These are phyloP conservation scores for Cyberlindnera xishuangbannaensis DNA, from an alignment of 805 yeast genomes.

Conservation along the genomic window DNA sequence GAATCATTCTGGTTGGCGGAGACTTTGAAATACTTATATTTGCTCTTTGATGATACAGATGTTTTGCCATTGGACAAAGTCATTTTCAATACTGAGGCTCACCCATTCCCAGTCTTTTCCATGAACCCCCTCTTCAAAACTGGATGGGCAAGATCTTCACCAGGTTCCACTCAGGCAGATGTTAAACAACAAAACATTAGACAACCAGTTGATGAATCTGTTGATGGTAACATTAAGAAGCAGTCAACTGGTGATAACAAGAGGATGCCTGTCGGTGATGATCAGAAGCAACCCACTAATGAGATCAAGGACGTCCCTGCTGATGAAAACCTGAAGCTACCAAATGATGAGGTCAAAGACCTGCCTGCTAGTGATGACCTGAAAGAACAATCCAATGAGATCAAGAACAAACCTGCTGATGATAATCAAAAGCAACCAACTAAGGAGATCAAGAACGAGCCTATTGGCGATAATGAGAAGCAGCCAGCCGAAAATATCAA, in stretches of 20 bases:
- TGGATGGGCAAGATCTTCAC: conserved; percentile 46
- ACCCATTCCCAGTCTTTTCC: conserved; percentile 76
- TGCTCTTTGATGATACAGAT: conserved; percentile 64
- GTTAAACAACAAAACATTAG: conserved; percentile 22
- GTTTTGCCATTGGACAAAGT: conserved; percentile 60
- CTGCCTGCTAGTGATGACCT: too few species aligned
- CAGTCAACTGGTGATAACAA: too few species aligned
- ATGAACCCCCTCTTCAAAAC: conserved; percentile 47
- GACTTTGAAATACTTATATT: conserved; percentile 79
- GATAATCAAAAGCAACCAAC: too few species aligned
- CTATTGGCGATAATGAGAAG: too few species aligned
- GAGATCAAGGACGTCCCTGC: background rate
- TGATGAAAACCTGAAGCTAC: conserved; percentile 1
- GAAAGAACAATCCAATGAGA: too few species aligned
- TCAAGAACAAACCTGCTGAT: too few species aligned
- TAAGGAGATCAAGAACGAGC: too few species aligned
- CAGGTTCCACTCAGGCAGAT: conserved; percentile 2
- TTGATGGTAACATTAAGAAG: background rate
- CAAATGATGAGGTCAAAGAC: background rate
- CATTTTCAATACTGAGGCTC: conserved; percentile 91
- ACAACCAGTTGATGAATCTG: conserved; percentile 13
- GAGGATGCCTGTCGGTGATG: too few species aligned
- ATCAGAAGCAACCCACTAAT: background rate
- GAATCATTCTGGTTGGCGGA: conserved; percentile 95
- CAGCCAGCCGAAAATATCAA: too few species aligned